phyloP scores from a whole-genome alignment of 2,329 filamentous ascomycete species.

The Colletotrichum musicola region DNA sequence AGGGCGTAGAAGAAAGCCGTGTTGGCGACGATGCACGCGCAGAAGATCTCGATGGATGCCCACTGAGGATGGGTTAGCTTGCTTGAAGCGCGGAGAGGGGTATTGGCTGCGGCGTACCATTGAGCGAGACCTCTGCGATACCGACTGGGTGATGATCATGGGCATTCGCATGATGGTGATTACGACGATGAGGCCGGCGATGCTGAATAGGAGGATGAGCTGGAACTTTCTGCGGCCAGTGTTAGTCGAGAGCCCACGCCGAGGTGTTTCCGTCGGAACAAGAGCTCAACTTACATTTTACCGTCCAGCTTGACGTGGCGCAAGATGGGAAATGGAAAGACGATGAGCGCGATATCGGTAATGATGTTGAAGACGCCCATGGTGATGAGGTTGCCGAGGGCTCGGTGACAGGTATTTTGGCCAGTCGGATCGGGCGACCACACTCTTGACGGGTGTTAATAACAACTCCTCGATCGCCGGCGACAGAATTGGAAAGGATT shows the following conservation, averaged over 20 bases:
- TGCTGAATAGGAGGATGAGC: slow-evolving; percentile 44
- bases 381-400: slow-evolving; percentile 44
- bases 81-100: background rate
- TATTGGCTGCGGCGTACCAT: slow-evolving; percentile 37
- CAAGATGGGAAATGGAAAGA: slow-evolving; percentile 48
- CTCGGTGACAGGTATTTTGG: slow-evolving; percentile 42
- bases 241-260: background rate
- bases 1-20: slow-evolving; percentile 48
- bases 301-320: slow-evolving; percentile 41
- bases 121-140: slow-evolving; percentile 47
- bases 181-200: slow-evolving; percentile 45
- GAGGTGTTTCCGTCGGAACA: too few species aligned
- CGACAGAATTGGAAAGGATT: background rate
- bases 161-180: slow-evolving; percentile 48
- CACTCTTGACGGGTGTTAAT: slow-evolving; percentile 7
- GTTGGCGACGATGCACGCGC: slow-evolving; percentile 48
- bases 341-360: slow-evolving; percentile 46
- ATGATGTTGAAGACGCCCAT: slow-evolving; percentile 49
- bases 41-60: slow-evolving; percentile 50
- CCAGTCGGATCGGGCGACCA: slow-evolving; percentile 27
- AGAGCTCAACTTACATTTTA: slow-evolving; percentile 34
- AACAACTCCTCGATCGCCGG: background rate
- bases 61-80: slow-evolving; percentile 40
- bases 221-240: slow-evolving; percentile 38
- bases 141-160: slow-evolving; percentile 45